Evolutionary conservation across 202 grass and related monocot species (phyloP).

Genomic region (Dendrocalamus latiflorus): DNA sequence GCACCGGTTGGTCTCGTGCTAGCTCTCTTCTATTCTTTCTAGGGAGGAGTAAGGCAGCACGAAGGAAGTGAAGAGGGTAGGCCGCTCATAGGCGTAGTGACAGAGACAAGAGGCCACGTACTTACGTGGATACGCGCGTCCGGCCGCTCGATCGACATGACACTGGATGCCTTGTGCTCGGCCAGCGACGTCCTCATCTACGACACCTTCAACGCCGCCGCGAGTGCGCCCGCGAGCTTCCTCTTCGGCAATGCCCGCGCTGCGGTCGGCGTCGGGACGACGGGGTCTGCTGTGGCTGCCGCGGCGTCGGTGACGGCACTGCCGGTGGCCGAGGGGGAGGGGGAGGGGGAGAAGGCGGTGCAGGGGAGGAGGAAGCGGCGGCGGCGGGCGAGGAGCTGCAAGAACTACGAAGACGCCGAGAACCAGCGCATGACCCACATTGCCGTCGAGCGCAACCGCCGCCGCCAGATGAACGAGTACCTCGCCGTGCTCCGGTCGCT

Average conservation of each 20-base stretch:
- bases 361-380: conserved; percentile 55
- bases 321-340: not conserved
- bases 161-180: conserved; percentile 58
- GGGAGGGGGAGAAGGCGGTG: not conserved
- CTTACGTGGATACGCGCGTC: not conserved
- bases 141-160: conserved; percentile 38
- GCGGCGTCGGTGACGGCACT: too few species aligned
- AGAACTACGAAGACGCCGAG: conserved; percentile 62
- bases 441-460: too few species aligned
- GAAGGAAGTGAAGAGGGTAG: not conserved
- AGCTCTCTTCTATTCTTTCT: not conserved
- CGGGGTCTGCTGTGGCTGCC: not conserved
- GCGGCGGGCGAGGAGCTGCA: conserved; percentile 44
- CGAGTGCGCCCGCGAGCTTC: conserved; percentile 10
- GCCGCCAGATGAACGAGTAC: conserved; percentile 94
- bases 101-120: too few species aligned
- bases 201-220: conserved; percentile 73
- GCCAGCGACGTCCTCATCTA: conserved; percentile 67
- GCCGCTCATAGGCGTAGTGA: too few species aligned
- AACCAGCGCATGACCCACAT: conserved; percentile 82
- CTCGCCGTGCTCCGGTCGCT: conserved; percentile 64
- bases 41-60: not conserved
- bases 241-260: conserved; percentile 20
- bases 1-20: not conserved
- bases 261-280: not conserved